Conservation (phyloP, 2,329 filamentous ascomycete genomes). For the Colletotrichum paranaense region DNA sequence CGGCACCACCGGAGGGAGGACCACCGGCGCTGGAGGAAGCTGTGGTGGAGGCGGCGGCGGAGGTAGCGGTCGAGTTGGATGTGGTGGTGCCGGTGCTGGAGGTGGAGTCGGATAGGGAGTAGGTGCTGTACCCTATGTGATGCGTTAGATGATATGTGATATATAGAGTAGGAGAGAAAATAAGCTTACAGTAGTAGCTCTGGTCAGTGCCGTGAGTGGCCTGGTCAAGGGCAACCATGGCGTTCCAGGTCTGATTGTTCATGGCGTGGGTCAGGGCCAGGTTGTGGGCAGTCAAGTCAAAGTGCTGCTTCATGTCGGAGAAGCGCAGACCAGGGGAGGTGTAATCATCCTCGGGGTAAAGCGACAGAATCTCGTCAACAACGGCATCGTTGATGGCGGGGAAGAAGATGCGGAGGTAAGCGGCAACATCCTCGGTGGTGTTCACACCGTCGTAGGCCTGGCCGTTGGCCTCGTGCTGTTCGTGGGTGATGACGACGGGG, state of each 20-base stretch:
- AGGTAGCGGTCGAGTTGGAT: background rate
- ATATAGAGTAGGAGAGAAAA: fast-evolving
- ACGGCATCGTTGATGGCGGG: constrained; percentile 35
- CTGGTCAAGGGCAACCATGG: background rate
- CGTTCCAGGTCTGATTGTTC: constrained; percentile 15
- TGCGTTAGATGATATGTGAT: background rate
- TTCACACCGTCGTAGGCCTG: constrained; percentile 53
- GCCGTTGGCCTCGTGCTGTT: constrained; percentile 60
- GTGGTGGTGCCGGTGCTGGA: background rate
- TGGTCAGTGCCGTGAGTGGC: constrained; percentile 20
- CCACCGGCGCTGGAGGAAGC: background rate
- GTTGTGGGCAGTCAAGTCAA: constrained; percentile 13
- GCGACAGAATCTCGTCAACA: constrained; percentile 52
- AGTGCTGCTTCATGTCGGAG: constrained; percentile 19
- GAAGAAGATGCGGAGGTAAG: constrained; percentile 47
- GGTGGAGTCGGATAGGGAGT: background rate
- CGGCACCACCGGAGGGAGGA: background rate
- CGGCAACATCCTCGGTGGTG: constrained; percentile 51
- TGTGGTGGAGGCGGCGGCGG: background rate
- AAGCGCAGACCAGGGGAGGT: constrained; percentile 13
- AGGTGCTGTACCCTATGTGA: constrained; percentile 1
- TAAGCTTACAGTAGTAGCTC: constrained; percentile 17
- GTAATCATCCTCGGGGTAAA: constrained; percentile 16
- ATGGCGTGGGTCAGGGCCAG: constrained; percentile 16
- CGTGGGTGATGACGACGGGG: constrained; percentile 34